Evolutionary conservation across 1,284 basidiomycete genomes (phyloP).

Genomic region (Cutaneotrichosporon sp.): DNA sequence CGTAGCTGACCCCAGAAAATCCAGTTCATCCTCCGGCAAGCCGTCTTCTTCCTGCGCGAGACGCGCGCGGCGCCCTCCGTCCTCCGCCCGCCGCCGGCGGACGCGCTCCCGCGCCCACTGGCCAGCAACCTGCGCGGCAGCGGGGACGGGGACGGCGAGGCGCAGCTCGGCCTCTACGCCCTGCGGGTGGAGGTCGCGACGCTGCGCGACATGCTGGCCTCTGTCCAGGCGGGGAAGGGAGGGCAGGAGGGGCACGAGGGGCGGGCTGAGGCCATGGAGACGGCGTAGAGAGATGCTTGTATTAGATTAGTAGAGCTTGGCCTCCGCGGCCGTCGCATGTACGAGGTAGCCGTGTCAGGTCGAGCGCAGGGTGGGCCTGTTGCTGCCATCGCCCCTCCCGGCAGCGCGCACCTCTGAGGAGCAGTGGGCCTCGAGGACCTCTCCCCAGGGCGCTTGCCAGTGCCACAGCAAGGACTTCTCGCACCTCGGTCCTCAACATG

Average conservation of each 20-base stretch:
- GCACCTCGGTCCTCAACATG: too few species aligned
- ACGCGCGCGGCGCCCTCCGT: constrained; percentile 37
- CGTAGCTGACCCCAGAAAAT: constrained; percentile 41
- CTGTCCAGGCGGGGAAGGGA: constrained; percentile 18
- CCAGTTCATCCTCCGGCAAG: constrained; percentile 50
- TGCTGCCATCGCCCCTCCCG: too few species aligned
- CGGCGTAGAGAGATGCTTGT: background rate
- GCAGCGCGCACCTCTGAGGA: too few species aligned
- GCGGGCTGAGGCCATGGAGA: constrained; percentile 4
- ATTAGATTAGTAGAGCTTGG: constrained; percentile 5
- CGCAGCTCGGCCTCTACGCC: constrained; percentile 45
- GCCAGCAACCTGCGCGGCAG: constrained; percentile 20
- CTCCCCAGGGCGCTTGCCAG: too few species aligned
- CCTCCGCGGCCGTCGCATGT: too few species aligned
- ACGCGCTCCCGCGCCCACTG: constrained; percentile 36
- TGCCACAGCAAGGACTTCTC: too few species aligned
- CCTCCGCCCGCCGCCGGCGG: constrained; percentile 33
- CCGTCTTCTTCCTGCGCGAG: constrained; percentile 46
- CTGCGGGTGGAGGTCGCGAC: constrained; percentile 38
- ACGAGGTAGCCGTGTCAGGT: too few species aligned
- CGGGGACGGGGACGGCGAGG: constrained; percentile 9
- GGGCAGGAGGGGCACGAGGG: constrained; percentile 1
- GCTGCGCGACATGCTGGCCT: constrained; percentile 35
- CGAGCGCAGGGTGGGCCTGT: too few species aligned
- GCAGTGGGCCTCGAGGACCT: too few species aligned